phyloP scores from a whole-genome alignment of 1,284 basidiomycete genomes.

The Cryptococcus hybrid region DNA sequence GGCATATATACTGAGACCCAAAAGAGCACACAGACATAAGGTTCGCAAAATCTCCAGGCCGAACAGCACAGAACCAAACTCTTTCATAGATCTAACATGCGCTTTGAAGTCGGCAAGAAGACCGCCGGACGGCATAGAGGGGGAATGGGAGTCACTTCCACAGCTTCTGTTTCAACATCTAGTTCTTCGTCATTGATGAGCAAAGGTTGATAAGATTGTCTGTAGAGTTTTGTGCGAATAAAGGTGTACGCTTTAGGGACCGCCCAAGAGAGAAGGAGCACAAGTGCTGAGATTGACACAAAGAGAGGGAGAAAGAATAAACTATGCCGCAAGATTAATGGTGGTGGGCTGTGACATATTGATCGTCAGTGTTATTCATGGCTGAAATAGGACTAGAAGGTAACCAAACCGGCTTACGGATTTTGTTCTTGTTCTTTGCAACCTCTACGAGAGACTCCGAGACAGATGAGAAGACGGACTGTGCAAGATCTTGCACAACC shows the following conservation, averaged over 20 bases:
- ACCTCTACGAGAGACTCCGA: slow-evolving; percentile 7
- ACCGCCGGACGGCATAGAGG: slow-evolving; percentile 42
- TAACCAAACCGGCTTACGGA: slow-evolving; percentile 4
- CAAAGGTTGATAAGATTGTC: slow-evolving; percentile 27
- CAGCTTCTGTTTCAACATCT: slow-evolving; percentile 17
- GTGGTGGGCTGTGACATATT: slow-evolving; percentile 28
- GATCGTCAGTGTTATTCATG: not conserved
- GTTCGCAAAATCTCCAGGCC: slow-evolving; percentile 41
- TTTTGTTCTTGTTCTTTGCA: slow-evolving; percentile 10
- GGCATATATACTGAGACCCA: slow-evolving; percentile 46
- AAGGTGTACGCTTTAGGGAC: slow-evolving; percentile 25
- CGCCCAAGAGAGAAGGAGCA: slow-evolving; percentile 30
- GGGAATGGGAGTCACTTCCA: slow-evolving; percentile 16
- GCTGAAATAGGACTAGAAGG: not conserved
- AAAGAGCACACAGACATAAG: slow-evolving; percentile 34
- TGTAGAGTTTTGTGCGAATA: not conserved
- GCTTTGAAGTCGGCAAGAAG: slow-evolving; percentile 40
- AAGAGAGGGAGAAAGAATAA: slow-evolving; percentile 45
- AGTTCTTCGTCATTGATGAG: slow-evolving; percentile 22
- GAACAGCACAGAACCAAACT: slow-evolving; percentile 42
- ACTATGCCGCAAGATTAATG: slow-evolving; percentile 33
- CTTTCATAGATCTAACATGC: slow-evolving; percentile 36
- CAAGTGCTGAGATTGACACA: slow-evolving; percentile 29
- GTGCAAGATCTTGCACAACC: slow-evolving; percentile 5
- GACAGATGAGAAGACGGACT: slow-evolving; percentile 8